Conservation (phyloP, 2,329 filamentous ascomycete species). For the Curvularia hawaiiensis region DNA sequence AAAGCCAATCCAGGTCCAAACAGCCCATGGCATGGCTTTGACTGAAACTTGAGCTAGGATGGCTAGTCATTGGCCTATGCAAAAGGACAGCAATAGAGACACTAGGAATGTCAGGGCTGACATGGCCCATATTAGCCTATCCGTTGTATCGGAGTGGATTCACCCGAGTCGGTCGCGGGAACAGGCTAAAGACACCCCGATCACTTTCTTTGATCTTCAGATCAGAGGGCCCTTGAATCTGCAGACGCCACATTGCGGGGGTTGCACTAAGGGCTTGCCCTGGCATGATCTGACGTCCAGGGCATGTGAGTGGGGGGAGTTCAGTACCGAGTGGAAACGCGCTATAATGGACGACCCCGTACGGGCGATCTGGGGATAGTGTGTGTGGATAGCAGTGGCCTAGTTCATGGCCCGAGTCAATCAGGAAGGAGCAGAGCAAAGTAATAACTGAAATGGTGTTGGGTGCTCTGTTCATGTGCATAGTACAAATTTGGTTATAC, state of each 20-base stretch:
- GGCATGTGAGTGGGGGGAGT: constrained; percentile 7
- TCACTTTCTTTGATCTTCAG: constrained; percentile 4
- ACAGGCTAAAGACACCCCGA: constrained; percentile 6
- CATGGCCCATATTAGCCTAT: constrained; percentile 6
- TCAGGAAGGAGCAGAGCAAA: neutral
- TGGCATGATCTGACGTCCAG: constrained; percentile 2
- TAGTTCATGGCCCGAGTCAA: constrained; percentile 2
- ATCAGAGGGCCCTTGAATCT: constrained; percentile 8
- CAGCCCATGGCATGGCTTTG: constrained; percentile 1
- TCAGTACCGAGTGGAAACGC: constrained; percentile 10
- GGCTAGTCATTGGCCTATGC: constrained; percentile 8
- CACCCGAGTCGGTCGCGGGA: constrained; percentile 9
- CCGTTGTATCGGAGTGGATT: constrained; percentile 8
- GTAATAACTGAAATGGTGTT: neutral
- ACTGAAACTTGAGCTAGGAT: constrained; percentile 6
- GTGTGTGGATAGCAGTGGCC: neutral
- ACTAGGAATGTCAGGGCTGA: constrained; percentile 2
- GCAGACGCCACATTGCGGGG: constrained; percentile 11
- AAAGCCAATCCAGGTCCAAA: constrained; percentile 1
- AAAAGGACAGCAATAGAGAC: constrained; percentile 4
- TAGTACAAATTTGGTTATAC: neutral
- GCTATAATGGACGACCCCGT: constrained; percentile 5
- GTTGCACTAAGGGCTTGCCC: constrained; percentile 6
- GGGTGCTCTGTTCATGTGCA: neutral
- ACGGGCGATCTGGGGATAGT: neutral